Percentiles rank a stretch among this genome's conserved stretches.
Conservation (phyloP, 495 filamentous ascomycete species). For the Talaromyces borbonicus region DNA sequence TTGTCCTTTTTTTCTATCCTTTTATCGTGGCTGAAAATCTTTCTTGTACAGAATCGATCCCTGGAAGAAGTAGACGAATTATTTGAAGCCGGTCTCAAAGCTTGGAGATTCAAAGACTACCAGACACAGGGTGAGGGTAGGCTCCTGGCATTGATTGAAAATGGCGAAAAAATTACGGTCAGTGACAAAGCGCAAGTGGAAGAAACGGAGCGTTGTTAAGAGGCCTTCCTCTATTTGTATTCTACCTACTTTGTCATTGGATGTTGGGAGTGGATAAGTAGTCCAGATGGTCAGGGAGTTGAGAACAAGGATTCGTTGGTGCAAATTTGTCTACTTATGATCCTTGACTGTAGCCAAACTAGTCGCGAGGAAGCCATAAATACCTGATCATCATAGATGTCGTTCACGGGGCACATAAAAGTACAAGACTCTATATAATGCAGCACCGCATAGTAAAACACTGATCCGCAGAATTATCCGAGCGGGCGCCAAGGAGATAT, state of each 20-base stretch:
- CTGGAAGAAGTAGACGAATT: conserved; percentile 2
- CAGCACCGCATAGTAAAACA: background rate
- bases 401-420: background rate
- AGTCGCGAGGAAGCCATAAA: background rate
- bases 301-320: background rate
- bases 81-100: background rate
- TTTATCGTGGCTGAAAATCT: background rate
- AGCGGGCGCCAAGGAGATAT: background rate
- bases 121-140: background rate
- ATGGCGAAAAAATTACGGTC: background rate
- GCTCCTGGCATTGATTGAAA: background rate
- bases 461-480: background rate
- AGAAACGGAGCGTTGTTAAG: background rate
- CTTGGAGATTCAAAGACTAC: background rate
- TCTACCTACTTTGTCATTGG: background rate
- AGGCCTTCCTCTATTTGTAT: background rate
- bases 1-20: background rate
- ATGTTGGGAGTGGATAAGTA: background rate
- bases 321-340: background rate
- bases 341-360: background rate
- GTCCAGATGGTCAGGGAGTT: background rate
- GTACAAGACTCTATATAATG: background rate
- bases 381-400: background rate
- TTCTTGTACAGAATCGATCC: background rate
- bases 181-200: background rate